Evolutionary conservation across 179 eudicot genomes (phyloP).

Genomic region (Patellifolia procumbens): DNA sequence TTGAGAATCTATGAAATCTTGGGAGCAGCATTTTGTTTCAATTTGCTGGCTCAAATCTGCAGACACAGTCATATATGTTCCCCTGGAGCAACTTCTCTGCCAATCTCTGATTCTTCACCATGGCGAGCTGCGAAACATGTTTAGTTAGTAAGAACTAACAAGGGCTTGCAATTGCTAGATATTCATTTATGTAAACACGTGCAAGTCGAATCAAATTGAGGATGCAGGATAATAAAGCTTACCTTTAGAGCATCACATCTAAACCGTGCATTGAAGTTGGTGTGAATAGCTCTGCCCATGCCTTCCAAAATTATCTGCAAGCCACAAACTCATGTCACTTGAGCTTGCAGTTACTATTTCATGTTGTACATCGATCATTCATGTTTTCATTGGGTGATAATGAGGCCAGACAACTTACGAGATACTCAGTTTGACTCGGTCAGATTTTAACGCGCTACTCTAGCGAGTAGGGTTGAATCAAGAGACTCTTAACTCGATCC

Average conservation of each 20-base stretch:
- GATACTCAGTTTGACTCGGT: background rate
- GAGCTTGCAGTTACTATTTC: background rate
- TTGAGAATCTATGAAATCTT: slow-evolving; percentile 25
- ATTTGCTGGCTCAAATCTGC: slow-evolving; percentile 78
- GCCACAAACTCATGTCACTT: background rate
- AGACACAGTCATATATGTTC: slow-evolving; percentile 87
- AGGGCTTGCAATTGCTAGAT: background rate
- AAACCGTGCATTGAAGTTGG: slow-evolving; percentile 81
- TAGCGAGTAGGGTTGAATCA: background rate
- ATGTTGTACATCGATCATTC: background rate
- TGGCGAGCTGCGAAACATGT: slow-evolving; percentile 71
- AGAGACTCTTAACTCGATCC: too few species aligned
- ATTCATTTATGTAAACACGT: background rate
- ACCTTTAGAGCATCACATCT: slow-evolving; percentile 97
- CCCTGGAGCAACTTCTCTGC: slow-evolving; percentile 90
- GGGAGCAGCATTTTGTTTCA: slow-evolving; percentile 62
- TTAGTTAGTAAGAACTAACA: slow-evolving; percentile 34
- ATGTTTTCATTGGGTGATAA: background rate
- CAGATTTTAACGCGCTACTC: background rate
- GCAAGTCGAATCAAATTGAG: background rate
- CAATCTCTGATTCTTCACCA: slow-evolving; percentile 98
- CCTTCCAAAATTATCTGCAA: slow-evolving; percentile 92
- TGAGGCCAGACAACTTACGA: background rate
- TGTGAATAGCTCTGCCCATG: slow-evolving; percentile 93
- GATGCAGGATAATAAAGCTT: slow-evolving; percentile 6